Conservation (phyloP, 257 asterid genomes). For the Datura wrightii region DNA sequence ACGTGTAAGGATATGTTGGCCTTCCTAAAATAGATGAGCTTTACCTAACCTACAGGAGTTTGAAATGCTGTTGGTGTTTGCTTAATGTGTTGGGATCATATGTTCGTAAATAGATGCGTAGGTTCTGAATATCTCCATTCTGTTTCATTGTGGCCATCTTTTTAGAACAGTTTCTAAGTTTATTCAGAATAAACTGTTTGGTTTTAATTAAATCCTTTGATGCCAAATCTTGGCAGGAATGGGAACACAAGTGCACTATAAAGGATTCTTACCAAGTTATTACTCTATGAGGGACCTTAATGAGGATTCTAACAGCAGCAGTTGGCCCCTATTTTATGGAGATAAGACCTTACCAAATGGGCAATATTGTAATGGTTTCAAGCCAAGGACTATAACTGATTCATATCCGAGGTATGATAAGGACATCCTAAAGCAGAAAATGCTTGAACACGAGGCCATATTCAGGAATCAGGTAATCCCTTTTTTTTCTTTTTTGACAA, state of each 20-base stretch:
- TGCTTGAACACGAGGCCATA: slow-evolving; percentile 91
- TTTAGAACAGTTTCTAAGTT: background rate
- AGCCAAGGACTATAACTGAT: slow-evolving; percentile 52
- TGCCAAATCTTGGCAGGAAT: slow-evolving; percentile 58
- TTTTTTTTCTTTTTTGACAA: background rate
- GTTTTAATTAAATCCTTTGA: background rate
- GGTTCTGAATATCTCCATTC: background rate
- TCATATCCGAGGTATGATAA: slow-evolving; percentile 65
- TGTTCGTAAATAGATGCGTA: background rate
- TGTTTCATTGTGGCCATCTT: background rate
- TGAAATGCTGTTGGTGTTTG: slow-evolving; percentile 21
- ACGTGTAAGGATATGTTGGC: background rate
- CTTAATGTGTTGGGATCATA: slow-evolving; percentile 25
- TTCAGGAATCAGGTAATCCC: slow-evolving; percentile 77
- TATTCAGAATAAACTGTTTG: slow-evolving; percentile 5
- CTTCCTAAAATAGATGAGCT: background rate
- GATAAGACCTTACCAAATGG: slow-evolving; percentile 62
- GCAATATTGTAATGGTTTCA: slow-evolving; percentile 67
- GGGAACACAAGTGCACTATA: slow-evolving; percentile 84
- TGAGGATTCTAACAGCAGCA: slow-evolving; percentile 85
- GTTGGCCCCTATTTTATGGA: slow-evolving; percentile 74
- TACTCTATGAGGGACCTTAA: slow-evolving; percentile 89
- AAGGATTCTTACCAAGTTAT: slow-evolving; percentile 72
- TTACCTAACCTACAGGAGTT: background rate
- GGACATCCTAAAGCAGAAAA: slow-evolving; percentile 82